Percentiles rank a stretch among this genome's conserved stretches.
Conservation (phyloP, 208 protist genomes). For the Naegleria fowleri region DNA sequence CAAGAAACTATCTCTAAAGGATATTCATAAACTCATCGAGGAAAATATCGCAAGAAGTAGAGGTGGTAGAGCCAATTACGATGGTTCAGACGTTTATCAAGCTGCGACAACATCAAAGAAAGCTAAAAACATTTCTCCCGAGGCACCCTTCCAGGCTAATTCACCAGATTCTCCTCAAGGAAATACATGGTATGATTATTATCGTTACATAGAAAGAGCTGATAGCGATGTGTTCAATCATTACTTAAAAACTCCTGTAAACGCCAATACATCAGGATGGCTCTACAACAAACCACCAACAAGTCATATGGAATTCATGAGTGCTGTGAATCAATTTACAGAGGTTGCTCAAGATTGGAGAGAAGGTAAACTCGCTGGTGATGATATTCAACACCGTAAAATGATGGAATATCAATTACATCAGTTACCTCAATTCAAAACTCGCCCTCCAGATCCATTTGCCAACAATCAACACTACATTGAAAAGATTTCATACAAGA, state of each 20-base stretch:
- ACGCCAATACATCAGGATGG: not conserved
- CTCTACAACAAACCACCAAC: not conserved
- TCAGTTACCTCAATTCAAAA: not conserved
- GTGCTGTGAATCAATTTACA: not conserved
- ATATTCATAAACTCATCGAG: not conserved
- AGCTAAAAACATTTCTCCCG: not conserved
- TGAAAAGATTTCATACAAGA: conserved; percentile 18
- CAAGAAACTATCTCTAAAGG: not conserved
- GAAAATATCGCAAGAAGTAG: not conserved
- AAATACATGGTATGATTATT: not conserved
- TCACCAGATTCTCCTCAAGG: not conserved
- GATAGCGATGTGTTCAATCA: not conserved
- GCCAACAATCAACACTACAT: not conserved
- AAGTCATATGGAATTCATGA: not conserved
- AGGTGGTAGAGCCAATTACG: not conserved
- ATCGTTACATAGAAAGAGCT: not conserved
- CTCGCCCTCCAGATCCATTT: conserved; percentile 9
- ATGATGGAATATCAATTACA: not conserved
- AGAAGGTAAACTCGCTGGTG: not conserved
- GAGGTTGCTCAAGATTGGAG: not conserved
- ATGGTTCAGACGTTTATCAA: not conserved
- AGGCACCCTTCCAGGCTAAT: not conserved
- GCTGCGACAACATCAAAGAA: not conserved
- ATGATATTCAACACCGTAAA: not conserved
- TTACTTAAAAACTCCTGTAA: not conserved